Conservation (phyloP, 1,139 yeast species). For the Kodamaea ohmeri region DNA sequence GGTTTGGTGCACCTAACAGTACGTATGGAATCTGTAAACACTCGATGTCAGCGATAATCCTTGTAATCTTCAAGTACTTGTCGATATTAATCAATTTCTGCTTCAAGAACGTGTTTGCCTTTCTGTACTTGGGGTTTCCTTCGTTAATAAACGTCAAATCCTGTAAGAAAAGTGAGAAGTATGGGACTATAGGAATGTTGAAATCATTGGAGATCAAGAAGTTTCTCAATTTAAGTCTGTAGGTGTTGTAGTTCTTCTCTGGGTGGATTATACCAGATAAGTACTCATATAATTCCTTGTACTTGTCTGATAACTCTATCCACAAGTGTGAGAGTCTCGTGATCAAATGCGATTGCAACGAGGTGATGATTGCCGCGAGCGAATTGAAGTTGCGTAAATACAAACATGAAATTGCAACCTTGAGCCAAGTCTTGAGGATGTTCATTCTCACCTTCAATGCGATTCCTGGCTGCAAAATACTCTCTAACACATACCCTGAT, state of each 20-base stretch:
- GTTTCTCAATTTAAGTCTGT: constrained; percentile 64
- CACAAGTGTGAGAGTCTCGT: constrained; percentile 67
- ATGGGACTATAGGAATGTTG: constrained; percentile 77
- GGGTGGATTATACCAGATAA: constrained; percentile 76
- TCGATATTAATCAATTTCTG: constrained; percentile 75
- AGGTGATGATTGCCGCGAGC: constrained; percentile 81
- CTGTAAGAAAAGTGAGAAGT: constrained; percentile 76
- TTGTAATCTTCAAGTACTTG: constrained; percentile 71
- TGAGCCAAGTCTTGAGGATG: constrained; percentile 76
- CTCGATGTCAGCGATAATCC: constrained; percentile 75
- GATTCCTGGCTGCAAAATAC: constrained; percentile 58
- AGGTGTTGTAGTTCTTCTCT: constrained; percentile 74
- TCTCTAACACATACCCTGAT: constrained; percentile 80
- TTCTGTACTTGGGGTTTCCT: constrained; percentile 73
- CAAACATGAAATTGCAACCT: constrained; percentile 76
- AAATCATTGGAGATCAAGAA: constrained; percentile 53
- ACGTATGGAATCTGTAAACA: constrained; percentile 58
- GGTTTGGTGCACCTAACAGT: constrained; percentile 5
- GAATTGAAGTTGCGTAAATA: constrained; percentile 83
- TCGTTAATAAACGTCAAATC: constrained; percentile 87
- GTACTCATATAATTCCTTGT: constrained; percentile 61
- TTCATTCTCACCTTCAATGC: constrained; percentile 52
- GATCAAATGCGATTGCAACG: constrained; percentile 78
- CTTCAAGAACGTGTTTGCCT: constrained; percentile 55
- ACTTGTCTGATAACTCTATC: constrained; percentile 64